A percentile compares a stretch with the other conserved stretches of the same genome.
phyloP scores from a whole-genome alignment of 1,284 basidiomycete genomes.

The Malassezia globosa region DNA sequence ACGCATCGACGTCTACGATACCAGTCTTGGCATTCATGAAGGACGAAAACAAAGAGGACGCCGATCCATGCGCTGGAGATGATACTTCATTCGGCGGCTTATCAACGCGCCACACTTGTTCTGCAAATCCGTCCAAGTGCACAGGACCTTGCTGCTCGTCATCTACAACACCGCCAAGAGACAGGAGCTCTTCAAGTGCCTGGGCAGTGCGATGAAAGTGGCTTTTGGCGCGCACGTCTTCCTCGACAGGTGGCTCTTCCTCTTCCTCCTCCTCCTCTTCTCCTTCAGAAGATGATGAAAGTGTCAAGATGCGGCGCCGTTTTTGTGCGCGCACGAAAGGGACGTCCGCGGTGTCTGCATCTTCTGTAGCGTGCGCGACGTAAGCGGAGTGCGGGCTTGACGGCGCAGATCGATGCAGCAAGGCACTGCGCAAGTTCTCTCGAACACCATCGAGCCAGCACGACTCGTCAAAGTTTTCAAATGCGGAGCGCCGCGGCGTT shows the following conservation, averaged over 20 bases:
- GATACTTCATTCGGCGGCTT: background rate
- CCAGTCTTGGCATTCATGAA: constrained; percentile 2
- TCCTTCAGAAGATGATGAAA: background rate
- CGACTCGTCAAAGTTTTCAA: constrained; percentile 12
- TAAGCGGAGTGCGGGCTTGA: no score
- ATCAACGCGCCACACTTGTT: constrained; percentile 13
- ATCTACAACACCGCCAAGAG: constrained; percentile 9
- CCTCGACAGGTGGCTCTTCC: background rate
- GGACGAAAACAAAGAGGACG: constrained; percentile 5
- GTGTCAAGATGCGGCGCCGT: background rate
- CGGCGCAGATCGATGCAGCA: background rate
- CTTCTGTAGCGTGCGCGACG: no score
- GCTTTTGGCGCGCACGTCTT: constrained; percentile 1
- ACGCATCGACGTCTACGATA: constrained; percentile 8
- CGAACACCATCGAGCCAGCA: constrained; percentile 8
- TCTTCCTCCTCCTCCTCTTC: constrained; percentile 16
- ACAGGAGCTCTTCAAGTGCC: constrained; percentile 12
- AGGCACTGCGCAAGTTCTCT: constrained; percentile 3
- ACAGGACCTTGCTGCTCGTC: constrained; percentile 1
- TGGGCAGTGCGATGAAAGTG: constrained; percentile 6
- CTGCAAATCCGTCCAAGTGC: constrained; percentile 11
- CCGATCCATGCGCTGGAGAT: background rate
- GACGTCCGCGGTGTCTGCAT: constrained; percentile 60
- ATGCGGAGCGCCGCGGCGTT: constrained; percentile 10
- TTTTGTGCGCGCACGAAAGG: background rate